Percentiles rank a stretch among this genome's conserved stretches.
phyloP scores from a whole-genome alignment of 805 yeast genomes.

The Nakazawaea ernobii region DNA sequence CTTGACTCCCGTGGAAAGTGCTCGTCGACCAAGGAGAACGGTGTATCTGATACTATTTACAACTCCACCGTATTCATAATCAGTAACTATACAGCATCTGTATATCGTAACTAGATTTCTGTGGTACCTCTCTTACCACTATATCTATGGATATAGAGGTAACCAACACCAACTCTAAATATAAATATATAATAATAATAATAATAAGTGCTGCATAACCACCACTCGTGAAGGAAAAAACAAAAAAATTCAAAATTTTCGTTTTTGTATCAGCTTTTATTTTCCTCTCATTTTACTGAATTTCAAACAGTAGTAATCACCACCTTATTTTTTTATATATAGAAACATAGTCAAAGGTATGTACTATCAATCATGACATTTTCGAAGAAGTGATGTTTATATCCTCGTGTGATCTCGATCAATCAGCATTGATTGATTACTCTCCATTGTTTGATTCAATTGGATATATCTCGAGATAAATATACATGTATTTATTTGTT shows the following conservation, averaged over 20 bases:
- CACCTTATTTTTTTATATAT: background rate
- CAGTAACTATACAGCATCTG: background rate
- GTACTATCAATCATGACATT: background rate
- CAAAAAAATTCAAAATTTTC: background rate
- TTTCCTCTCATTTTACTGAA: background rate
- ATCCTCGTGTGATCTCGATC: background rate
- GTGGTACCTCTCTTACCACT: background rate
- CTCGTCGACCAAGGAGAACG: background rate
- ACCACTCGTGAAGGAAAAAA: too few species aligned
- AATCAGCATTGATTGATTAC: background rate
- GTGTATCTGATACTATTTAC: background rate
- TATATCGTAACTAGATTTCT: background rate
- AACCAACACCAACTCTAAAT: too few species aligned
- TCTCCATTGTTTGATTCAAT: background rate
- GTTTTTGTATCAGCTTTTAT: background rate
- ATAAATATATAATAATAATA: background rate
- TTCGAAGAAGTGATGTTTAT: background rate
- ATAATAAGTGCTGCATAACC: slow-evolving; percentile 1
- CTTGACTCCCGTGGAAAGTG: background rate
- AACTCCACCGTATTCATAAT: too few species aligned
- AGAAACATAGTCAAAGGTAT: background rate
- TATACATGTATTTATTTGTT: too few species aligned
- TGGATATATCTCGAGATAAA: background rate
- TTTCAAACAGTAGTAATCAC: background rate
- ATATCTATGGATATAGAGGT: too few species aligned